Percentiles rank a stretch among this genome's conserved stretches.
Evolutionary conservation across 164 flowering plant genomes (phyloP).

Genomic region (Vitis rupestris): DNA sequence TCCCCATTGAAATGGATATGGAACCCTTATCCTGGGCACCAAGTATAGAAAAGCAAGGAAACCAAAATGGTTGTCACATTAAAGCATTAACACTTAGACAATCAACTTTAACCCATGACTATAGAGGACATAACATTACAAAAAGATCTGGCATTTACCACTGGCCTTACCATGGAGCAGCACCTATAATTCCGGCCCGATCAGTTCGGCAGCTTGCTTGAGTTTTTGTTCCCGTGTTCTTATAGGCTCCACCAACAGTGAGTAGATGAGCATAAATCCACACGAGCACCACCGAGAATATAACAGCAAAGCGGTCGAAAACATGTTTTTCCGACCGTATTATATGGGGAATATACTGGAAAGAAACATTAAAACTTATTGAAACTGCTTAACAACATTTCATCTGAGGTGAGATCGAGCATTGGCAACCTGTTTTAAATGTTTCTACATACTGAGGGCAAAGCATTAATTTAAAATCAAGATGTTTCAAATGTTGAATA

Average conservation of each 20-base stretch:
- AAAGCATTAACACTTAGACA: no score
- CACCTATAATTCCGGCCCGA: constrained; percentile 78
- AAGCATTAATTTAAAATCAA: not conserved
- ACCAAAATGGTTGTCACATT: not conserved
- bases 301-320: constrained; percentile 83
- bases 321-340: constrained; percentile 45
- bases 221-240: constrained; percentile 49
- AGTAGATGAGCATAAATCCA: constrained; percentile 96
- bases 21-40: constrained; percentile 73
- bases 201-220: constrained; percentile 85
- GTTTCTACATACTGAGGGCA: not conserved
- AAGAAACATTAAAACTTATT: constrained; percentile 4
- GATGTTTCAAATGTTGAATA: not conserved
- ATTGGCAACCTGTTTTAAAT: not conserved
- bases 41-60: not conserved
- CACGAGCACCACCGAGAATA: constrained; percentile 75
- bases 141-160: not conserved
- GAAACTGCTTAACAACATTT: not conserved
- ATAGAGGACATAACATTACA: no score
- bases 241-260: constrained; percentile 94
- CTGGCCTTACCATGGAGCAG: constrained; percentile 76
- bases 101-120: not conserved
- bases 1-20: constrained; percentile 95
- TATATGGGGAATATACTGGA: constrained; percentile 82
- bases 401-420: not conserved